These are phyloP conservation scores for Grifola frondosa DNA, from an alignment of 1,284 basidiomycete genomes.

Conservation along the genomic window DNA sequence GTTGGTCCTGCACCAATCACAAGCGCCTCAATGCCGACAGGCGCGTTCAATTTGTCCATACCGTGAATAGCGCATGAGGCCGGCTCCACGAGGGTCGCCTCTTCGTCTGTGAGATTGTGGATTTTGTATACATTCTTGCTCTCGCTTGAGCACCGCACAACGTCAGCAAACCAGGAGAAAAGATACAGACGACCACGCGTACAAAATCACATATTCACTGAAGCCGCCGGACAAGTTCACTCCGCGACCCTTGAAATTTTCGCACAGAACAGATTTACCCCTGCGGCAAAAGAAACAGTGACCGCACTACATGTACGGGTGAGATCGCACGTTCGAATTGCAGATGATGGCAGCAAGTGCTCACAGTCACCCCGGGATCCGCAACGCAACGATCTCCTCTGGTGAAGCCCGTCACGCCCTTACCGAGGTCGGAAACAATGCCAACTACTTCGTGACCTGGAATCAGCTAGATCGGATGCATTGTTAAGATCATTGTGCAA, in stretches of 20 bases:
- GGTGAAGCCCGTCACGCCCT: conserved; percentile 65
- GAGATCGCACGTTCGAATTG: background rate
- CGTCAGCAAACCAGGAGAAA: no score
- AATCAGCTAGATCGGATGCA: conserved; percentile 50
- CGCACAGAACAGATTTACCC: conserved; percentile 72
- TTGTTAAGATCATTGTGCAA: conserved; percentile 4
- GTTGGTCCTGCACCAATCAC: conserved; percentile 53
- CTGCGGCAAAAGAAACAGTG: conserved; percentile 83
- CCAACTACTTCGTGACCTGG: conserved; percentile 85
- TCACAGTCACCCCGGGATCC: conserved; percentile 62
- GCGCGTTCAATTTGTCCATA: conserved; percentile 56
- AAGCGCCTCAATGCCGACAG: conserved; percentile 54
- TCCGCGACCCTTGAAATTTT: conserved; percentile 76
- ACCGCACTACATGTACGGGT: conserved; percentile 53
- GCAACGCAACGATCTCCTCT: conserved; percentile 81
- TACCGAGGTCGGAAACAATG: conserved; percentile 64
- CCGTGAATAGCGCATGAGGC: conserved; percentile 66
- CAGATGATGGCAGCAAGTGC: conserved; percentile 19
- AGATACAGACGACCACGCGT: no score
- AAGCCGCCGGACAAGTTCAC: conserved; percentile 79
- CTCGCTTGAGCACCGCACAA: no score
- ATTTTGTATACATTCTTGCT: conserved; percentile 57
- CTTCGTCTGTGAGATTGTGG: conserved; percentile 58
- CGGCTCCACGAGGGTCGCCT: conserved; percentile 60
- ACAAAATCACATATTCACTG: conserved; percentile 83